These are phyloP conservation scores for Dunaliella primolecta DNA, from an alignment of 139 green algal genomes.

Conservation along the genomic window DNA sequence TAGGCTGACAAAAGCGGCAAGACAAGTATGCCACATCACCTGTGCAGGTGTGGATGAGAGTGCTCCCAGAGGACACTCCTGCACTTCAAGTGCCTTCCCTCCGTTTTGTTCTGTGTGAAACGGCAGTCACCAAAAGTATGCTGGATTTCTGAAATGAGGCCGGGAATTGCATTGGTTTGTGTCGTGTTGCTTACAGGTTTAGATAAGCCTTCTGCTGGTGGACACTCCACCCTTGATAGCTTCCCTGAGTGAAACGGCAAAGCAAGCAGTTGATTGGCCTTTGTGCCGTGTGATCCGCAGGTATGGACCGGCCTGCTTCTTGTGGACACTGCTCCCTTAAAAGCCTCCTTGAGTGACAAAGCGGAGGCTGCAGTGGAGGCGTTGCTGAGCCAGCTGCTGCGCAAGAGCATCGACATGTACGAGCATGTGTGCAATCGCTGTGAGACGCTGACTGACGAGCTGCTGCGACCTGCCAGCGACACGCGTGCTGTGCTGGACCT, in stretches of 20 bases:
- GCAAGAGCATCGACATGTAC: conserved; percentile 28
- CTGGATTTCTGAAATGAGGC: no score
- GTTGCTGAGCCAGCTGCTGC: conserved; percentile 38
- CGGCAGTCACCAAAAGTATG: no score
- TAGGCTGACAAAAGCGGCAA: no score
- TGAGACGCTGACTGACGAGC: conserved; percentile 32
- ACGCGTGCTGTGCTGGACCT: conserved; percentile 29
- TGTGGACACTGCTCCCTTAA: conserved; percentile 44
- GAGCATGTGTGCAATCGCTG: conserved; percentile 40
- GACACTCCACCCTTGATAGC: conserved; percentile 44
- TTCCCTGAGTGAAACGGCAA: conserved; percentile 25
- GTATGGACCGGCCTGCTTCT: conserved; percentile 49
- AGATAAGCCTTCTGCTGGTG: conserved; percentile 45
- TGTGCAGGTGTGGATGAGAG: no score
- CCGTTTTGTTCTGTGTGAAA: no score
- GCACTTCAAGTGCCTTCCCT: no score
- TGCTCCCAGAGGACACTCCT: no score
- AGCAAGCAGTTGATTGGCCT: conserved; percentile 14
- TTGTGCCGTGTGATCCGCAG: conserved; percentile 31
- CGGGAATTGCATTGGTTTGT: no score
- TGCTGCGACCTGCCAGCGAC: conserved; percentile 9
- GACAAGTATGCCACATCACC: no score
- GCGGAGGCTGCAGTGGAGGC: conserved; percentile 19
- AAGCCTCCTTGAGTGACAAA: conserved; percentile 34
- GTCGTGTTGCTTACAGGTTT: not conserved